phyloP scores from a whole-genome alignment of 1,284 basidiomycete species.

The Moesziomyces sp. region DNA sequence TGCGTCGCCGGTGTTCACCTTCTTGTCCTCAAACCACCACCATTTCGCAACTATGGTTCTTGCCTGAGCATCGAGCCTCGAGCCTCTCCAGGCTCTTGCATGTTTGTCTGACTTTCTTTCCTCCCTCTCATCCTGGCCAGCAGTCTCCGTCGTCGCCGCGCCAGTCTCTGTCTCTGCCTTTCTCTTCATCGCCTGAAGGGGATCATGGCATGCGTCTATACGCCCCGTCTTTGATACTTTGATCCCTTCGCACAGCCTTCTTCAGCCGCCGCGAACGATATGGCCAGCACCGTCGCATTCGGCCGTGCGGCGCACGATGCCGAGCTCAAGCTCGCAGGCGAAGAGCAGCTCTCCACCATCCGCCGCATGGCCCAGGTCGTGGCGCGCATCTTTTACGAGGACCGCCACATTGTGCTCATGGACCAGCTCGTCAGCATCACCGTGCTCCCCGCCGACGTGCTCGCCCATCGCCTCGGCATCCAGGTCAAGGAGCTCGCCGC shows the following conservation, averaged over 20 bases:
- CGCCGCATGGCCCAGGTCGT: slow-evolving; percentile 84
- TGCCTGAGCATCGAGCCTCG: slow-evolving; percentile 12
- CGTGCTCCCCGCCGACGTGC: slow-evolving; percentile 90
- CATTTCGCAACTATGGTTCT: slow-evolving; percentile 10
- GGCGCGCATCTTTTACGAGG: slow-evolving; percentile 91
- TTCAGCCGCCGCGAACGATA: background rate
- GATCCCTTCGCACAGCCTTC: background rate
- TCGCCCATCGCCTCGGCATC: slow-evolving; percentile 86
- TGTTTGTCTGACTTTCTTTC: slow-evolving; percentile 18
- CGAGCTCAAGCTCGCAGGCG: slow-evolving; percentile 51
- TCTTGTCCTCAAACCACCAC: no score
- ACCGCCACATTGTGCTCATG: slow-evolving; percentile 88
- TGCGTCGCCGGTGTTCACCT: no score
- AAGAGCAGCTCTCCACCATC: slow-evolving; percentile 58
- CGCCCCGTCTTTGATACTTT: no score
- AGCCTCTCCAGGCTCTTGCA: background rate
- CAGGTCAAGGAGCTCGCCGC: slow-evolving; percentile 93
- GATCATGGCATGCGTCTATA: no score
- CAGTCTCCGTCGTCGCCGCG: no score
- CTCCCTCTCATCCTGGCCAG: background rate
- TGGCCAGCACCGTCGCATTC: slow-evolving; percentile 31
- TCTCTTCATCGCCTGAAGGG: background rate
- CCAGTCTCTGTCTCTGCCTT: no score
- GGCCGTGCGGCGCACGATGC: slow-evolving; percentile 34
- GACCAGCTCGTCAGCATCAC: slow-evolving; percentile 90